These are phyloP conservation scores for Metschnikowia aberdeeniae DNA, from an alignment of 805 yeast genomes.

Conservation along the genomic window DNA sequence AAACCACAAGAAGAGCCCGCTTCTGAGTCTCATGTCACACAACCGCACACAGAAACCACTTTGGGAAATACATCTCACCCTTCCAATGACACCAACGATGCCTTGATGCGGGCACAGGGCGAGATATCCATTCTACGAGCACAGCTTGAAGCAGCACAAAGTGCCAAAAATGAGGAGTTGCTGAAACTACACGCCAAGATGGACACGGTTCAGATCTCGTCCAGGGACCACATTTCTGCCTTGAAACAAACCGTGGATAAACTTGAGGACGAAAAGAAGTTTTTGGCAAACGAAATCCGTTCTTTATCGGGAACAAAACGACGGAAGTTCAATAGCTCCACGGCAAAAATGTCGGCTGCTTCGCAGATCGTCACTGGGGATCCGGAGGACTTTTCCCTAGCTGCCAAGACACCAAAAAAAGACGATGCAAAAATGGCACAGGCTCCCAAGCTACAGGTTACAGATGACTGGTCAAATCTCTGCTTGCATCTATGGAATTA, in stretches of 20 bases:
- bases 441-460: slow-evolving; percentile 20
- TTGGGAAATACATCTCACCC: slow-evolving; percentile 14
- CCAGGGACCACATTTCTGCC: slow-evolving; percentile 30
- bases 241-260: slow-evolving; percentile 31
- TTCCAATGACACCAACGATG: not conserved
- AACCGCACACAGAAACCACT: slow-evolving; percentile 7
- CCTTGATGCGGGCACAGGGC: slow-evolving; percentile 59
- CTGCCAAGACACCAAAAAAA: not conserved
- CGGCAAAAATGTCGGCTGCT: not conserved
- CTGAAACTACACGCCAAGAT: slow-evolving; percentile 18
- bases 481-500: slow-evolving; percentile 34
- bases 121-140: slow-evolving; percentile 76
- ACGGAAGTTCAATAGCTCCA: slow-evolving; percentile 9
- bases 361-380: not conserved
- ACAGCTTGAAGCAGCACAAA: slow-evolving; percentile 48
- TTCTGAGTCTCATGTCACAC: not conserved
- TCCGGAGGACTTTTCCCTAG: not conserved
- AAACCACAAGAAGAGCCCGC: slow-evolving; percentile 7
- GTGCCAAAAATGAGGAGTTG: slow-evolving; percentile 37
- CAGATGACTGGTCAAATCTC: slow-evolving; percentile 31
- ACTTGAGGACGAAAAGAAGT: slow-evolving; percentile 42
- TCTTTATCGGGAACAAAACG: slow-evolving; percentile 21
- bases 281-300: slow-evolving; percentile 36
- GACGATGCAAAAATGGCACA: not conserved
- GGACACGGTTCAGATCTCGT: slow-evolving; percentile 16